Percentiles rank a stretch among this genome's conserved stretches.
Evolutionary conservation across 2,329 filamentous ascomycete species (phyloP).

Genomic region (Cyphellophora europaea): DNA sequence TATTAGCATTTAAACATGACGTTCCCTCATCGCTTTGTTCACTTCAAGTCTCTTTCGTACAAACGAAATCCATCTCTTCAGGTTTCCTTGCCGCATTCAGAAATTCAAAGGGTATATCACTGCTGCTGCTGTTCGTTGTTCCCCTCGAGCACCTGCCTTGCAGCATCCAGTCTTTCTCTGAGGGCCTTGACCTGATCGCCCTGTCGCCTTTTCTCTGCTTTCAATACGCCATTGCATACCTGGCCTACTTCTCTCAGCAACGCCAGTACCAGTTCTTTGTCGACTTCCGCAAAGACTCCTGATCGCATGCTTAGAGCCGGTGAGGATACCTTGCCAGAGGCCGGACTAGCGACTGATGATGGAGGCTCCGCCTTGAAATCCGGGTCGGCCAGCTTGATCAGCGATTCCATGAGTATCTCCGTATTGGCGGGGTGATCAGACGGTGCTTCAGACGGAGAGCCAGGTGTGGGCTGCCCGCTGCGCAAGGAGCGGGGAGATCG

Average conservation of each 20-base stretch:
- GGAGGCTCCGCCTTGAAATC: conserved; percentile 11
- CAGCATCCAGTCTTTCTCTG: conserved; percentile 64
- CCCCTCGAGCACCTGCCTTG: conserved; percentile 64
- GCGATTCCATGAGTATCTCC: conserved; percentile 18
- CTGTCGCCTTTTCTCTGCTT: conserved; percentile 49
- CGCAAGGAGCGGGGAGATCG: neutral
- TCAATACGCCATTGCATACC: conserved; percentile 44
- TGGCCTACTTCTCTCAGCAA: conserved; percentile 41
- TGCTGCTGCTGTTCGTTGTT: no score
- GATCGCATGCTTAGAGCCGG: no score
- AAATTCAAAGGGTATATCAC: no score
- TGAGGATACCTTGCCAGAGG: conserved; percentile 5
- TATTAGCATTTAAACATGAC: no score
- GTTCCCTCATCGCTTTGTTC: no score
- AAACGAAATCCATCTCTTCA: no score
- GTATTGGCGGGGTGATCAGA: conserved; percentile 15
- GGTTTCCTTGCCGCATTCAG: no score
- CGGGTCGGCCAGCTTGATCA: conserved; percentile 19
- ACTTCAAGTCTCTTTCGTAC: no score
- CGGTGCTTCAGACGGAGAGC: neutral
- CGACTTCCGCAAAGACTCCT: conserved; percentile 32
- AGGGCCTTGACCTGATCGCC: conserved; percentile 52
- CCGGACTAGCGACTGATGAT: no score
- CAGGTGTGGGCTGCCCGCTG: neutral
- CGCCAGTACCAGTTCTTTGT: conserved; percentile 47